A percentile compares a stretch with the other conserved stretches of the same genome.
Conservation (phyloP, 2,329 filamentous ascomycete species). For the Aspergillus thermomutatus region DNA sequence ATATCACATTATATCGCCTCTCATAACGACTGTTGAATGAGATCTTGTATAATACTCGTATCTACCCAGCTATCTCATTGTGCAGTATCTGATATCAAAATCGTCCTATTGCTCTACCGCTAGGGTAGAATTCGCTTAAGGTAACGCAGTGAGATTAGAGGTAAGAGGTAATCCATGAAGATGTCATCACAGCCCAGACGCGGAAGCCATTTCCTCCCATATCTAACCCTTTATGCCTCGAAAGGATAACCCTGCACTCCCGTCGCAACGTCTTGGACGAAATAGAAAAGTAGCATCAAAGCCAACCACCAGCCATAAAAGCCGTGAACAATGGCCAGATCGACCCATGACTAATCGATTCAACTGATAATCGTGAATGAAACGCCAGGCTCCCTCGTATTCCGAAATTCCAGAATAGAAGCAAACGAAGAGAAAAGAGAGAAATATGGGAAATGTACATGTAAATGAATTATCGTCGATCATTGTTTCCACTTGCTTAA, state of each 20-base stretch:
- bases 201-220: conserved; percentile 2
- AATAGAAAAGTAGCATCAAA: conserved; percentile 6
- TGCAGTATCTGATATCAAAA: neutral
- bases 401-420: conserved; percentile 10
- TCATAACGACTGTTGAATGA: neutral
- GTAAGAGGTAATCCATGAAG: neutral
- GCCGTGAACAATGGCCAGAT: neutral
- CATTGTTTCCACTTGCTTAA: conserved; percentile 47
- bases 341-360: conserved; percentile 3
- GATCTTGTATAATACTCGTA: neutral
- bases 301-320: conserved; percentile 8
- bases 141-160: neutral
- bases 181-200: neutral
- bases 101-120: neutral
- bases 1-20: conserved; percentile 11
- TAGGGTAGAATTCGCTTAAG: neutral
- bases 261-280: conserved; percentile 4
- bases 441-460: conserved; percentile 16
- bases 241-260: conserved; percentile 8
- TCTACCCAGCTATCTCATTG: neutral
- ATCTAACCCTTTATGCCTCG: conserved; percentile 4
- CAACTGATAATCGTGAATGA: conserved; percentile 11
- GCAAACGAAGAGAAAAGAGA: conserved; percentile 12
- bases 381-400: conserved; percentile 17
- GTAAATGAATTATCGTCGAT: conserved; percentile 21